Conservation (phyloP, 306 rosid species). For the Lithocarpus polystachyus region DNA sequence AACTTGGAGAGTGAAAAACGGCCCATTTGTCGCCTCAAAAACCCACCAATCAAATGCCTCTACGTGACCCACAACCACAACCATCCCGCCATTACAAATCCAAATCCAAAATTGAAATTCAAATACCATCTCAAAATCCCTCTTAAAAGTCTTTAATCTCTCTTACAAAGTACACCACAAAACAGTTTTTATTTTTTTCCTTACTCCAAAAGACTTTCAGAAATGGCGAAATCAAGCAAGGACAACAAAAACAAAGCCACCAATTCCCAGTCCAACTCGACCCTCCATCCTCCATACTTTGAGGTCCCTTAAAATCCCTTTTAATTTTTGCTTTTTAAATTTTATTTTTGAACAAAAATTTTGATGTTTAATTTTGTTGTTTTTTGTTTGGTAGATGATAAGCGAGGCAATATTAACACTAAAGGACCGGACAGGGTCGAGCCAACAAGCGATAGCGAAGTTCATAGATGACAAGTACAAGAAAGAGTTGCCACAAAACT, state of each 20-base stretch:
- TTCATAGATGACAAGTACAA: slow-evolving; percentile 27
- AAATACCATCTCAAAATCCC: background rate
- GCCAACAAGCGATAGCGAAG: slow-evolving; percentile 32
- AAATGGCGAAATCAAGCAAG: slow-evolving; percentile 22
- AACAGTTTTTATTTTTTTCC: background rate
- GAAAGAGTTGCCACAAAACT: slow-evolving; percentile 18
- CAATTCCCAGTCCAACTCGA: too few relatives aligned
- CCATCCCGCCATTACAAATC: background rate
- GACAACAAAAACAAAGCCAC: too few relatives aligned
- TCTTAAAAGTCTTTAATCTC: background rate
- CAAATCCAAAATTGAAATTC: slow-evolving; percentile 16
- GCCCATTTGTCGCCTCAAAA: too few relatives aligned
- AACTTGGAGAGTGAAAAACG: too few relatives aligned
- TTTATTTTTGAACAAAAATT: background rate
- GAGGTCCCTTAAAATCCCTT: background rate
- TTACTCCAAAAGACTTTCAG: background rate
- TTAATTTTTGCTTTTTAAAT: background rate
- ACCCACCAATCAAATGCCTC: background rate
- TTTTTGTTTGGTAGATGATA: slow-evolving; percentile 18
- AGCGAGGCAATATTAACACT: slow-evolving; percentile 19
- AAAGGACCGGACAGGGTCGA: slow-evolving; percentile 30
- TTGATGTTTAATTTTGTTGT: background rate
- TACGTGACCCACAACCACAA: too few relatives aligned
- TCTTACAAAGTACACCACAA: background rate
- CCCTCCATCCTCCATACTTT: slow-evolving; percentile 29